Percentiles rank a stretch among this genome's conserved stretches.
Evolutionary conservation across 2,329 filamentous ascomycete species (phyloP).

Genomic region (Fonsecaea monophora): DNA sequence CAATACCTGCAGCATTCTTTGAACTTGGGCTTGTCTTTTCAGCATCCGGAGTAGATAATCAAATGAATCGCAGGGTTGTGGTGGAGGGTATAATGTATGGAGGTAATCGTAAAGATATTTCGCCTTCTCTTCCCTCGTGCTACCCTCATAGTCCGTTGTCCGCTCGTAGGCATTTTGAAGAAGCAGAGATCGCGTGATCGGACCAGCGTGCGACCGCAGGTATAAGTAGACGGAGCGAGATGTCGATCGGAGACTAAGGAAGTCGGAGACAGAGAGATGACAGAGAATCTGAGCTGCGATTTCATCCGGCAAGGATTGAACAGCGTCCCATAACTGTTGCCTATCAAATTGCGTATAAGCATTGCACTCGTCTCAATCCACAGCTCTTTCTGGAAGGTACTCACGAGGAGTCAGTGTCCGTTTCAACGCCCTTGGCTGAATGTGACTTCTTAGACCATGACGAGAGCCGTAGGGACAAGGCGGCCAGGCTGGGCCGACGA

Average conservation of each 20-base stretch:
- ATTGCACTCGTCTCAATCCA: not conserved
- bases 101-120: conserved; percentile 28
- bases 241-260: conserved; percentile 28
- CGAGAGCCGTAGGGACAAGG: conserved; percentile 26
- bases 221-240: conserved; percentile 25
- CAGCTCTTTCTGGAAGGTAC: conserved; percentile 2
- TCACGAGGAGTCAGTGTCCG: conserved; percentile 24
- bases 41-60: conserved; percentile 36
- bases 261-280: conserved; percentile 26
- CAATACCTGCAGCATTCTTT: conserved; percentile 32
- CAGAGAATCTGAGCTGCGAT: conserved; percentile 33
- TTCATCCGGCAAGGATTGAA: conserved; percentile 34
- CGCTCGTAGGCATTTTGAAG: conserved; percentile 21
- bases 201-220: conserved; percentile 22
- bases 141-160: conserved; percentile 10
- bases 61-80: conserved; percentile 25
- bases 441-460: conserved; percentile 28
- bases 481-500: conserved; percentile 29
- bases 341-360: conserved; percentile 10
- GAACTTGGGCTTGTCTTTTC: conserved; percentile 29
- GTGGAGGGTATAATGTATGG: conserved; percentile 30
- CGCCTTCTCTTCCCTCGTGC: conserved; percentile 13
- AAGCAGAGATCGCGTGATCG: conserved; percentile 26
- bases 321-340: conserved; percentile 30
- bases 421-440: conserved; percentile 10